Evolutionary conservation across 2,329 filamentous ascomycete species (phyloP), one percentile per base, ranked within the genome.

Genomic region (Colletotrichum cuscutae): DNA sequence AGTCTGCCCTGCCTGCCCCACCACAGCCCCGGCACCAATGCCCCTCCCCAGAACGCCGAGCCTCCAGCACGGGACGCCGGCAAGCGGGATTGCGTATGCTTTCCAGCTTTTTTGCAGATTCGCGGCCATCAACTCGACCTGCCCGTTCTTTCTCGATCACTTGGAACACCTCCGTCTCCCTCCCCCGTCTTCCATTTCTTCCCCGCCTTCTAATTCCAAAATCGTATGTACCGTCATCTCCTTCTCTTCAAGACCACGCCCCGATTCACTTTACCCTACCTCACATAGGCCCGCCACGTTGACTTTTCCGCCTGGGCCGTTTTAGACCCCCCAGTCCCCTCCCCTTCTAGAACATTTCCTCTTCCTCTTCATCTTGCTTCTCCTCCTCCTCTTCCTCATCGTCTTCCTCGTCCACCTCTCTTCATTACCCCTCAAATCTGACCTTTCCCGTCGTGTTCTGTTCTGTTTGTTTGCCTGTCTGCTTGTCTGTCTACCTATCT

Each of bases 81-180:
- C 72, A 74, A 72, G 62, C 64, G 64, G 72, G 72, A 74, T 72
- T 74, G 72, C 72, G 72, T 74, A 74, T 71, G 68, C 72, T 66
- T 71, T 67, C 58, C 52, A 68, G 58, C 42, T 67, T 72, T 67
- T 72, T 72, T 65, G 70, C 70, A 72, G 69, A 49, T 70, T 72
- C 66, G 66, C 70, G 62, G 66, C 70, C 54, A 63, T 73, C 68
- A 67, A 62, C 42, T 54, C 71, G 71, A 53, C 71, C 58, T 54
- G 62, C 57, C 71, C 63, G 58, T 58, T 58, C 68, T 54, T 67
- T 65, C 67, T 60, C 60, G 66, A 65, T 65, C 66, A 56, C 60
- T 52, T 57, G 60, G 60, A 65, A 49, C 53, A 24, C 57, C 19
- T 42, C 35, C 12, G n/a, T 42, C 46, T 52, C 30, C 52, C 26